Conservation (phyloP, 768 basidiomycete species). For the Boletus huronensis region DNA sequence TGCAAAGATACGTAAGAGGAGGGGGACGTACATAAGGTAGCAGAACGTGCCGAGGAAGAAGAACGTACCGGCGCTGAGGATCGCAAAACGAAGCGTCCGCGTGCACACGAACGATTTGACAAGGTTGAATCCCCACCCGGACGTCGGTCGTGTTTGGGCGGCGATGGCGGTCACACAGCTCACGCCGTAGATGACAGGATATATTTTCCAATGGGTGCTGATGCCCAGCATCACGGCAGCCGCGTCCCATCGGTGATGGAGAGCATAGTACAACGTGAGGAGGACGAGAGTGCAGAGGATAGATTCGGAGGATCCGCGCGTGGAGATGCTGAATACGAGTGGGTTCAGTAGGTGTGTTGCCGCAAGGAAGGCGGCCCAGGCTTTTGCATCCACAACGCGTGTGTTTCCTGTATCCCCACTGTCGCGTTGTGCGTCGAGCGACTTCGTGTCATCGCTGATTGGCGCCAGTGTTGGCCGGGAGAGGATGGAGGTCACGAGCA, state of each 20-base stretch:
- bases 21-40: slow-evolving; percentile 67
- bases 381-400: background rate
- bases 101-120: slow-evolving; percentile 44
- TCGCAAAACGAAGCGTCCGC: slow-evolving; percentile 58
- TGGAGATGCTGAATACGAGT: slow-evolving; percentile 92
- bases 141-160: slow-evolving; percentile 16
- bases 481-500: slow-evolving; percentile 53
- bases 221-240: slow-evolving; percentile 76
- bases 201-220: slow-evolving; percentile 96
- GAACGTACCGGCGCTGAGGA: slow-evolving; percentile 71
- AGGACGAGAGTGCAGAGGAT: slow-evolving; percentile 80
- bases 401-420: background rate
- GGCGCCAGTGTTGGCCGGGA: slow-evolving; percentile 21
- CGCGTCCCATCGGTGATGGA: slow-evolving; percentile 54
- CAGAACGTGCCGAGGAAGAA: slow-evolving; percentile 54
- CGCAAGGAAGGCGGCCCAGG: slow-evolving; percentile 54
- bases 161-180: slow-evolving; percentile 49
- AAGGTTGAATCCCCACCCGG: slow-evolving; percentile 24
- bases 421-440: background rate
- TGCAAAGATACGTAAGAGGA: background rate
- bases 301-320: slow-evolving; percentile 93
- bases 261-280: slow-evolving; percentile 56
- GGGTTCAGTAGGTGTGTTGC: slow-evolving; percentile 87
- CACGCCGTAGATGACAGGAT: slow-evolving; percentile 89
- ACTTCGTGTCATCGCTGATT: slow-evolving; percentile 3